A percentile compares a stretch with the other conserved stretches of the same genome.
These are phyloP conservation scores for Darksidea phi DNA, from an alignment of 495 filamentous ascomycete genomes.

Conservation along the genomic window DNA sequence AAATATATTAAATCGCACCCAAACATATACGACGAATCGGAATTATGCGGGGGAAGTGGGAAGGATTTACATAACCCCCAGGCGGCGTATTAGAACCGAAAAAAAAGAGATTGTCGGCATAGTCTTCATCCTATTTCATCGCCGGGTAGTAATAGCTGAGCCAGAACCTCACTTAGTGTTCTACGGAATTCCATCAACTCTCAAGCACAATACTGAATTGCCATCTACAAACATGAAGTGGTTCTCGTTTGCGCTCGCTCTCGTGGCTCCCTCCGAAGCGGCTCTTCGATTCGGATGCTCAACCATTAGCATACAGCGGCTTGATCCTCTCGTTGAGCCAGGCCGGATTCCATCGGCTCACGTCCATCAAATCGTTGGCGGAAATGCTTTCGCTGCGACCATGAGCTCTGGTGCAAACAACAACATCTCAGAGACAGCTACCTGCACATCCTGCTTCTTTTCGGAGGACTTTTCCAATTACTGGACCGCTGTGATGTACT, in stretches of 20 bases:
- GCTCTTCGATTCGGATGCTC: background rate
- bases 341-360: background rate
- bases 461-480: background rate
- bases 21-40: too few relatives aligned
- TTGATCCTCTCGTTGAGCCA: background rate
- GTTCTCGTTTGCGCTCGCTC: background rate
- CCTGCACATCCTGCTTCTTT: background rate
- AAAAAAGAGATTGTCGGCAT: too few relatives aligned
- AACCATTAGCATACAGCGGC: background rate
- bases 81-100: too few relatives aligned
- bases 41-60: too few relatives aligned
- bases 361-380: background rate
- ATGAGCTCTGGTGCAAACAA: background rate
- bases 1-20: too few relatives aligned
- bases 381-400: background rate
- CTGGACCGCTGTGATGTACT: background rate
- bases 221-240: conserved; percentile 1
- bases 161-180: too few relatives aligned
- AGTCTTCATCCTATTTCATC: too few relatives aligned
- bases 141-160: too few relatives aligned
- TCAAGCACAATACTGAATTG: too few relatives aligned
- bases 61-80: too few relatives aligned
- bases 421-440: background rate
- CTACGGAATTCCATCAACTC: too few relatives aligned
- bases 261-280: background rate